A percentile compares a stretch with the other conserved stretches of the same genome.
phyloP scores from a whole-genome alignment of 2,329 filamentous ascomycete species.

The Aspergillus sp. region DNA sequence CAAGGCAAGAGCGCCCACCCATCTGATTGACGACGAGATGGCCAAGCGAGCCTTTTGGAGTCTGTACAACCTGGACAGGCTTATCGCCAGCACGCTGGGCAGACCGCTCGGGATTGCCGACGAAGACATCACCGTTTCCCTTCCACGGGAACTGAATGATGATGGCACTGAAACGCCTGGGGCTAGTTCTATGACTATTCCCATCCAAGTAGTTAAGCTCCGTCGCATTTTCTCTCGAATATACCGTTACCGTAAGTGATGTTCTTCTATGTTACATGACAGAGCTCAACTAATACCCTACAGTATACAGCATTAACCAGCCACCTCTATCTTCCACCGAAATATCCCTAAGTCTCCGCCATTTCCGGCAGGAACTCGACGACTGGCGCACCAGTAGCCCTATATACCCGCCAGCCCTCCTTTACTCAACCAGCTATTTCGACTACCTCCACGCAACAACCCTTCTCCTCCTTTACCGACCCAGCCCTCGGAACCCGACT shows the following conservation, averaged over 20 bases:
- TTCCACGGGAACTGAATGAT: conserved; percentile 41
- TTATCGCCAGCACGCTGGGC: conserved; percentile 41
- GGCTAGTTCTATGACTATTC: conserved; percentile 39
- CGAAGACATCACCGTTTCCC: conserved; percentile 41
- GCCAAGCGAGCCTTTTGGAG: conserved; percentile 46
- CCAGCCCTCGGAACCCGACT: conserved; percentile 37
- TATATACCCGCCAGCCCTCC: conserved; percentile 35
- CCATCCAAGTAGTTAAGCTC: conserved; percentile 36
- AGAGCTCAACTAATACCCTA: not conserved
- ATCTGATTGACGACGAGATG: conserved; percentile 38
- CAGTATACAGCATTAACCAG: conserved; percentile 37
- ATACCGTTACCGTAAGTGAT: conserved; percentile 37
- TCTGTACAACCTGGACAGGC: conserved; percentile 44
- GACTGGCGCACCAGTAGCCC: conserved; percentile 39
- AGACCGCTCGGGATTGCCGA: conserved; percentile 43
- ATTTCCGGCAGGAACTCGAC: conserved; percentile 38
- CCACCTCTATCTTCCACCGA: conserved; percentile 29
- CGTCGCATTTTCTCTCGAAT: conserved; percentile 41
- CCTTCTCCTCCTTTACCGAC: conserved; percentile 39
- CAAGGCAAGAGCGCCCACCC: conserved; percentile 29
- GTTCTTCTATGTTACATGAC: not conserved
- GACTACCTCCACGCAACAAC: conserved; percentile 43
- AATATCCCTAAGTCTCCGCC: conserved; percentile 26
- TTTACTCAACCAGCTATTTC: conserved; percentile 43
- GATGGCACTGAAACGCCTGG: conserved; percentile 38